These are phyloP conservation scores for Talaromyces sp. DNA, from an alignment of 2,329 filamentous ascomycete genomes.

Conservation along the genomic window DNA sequence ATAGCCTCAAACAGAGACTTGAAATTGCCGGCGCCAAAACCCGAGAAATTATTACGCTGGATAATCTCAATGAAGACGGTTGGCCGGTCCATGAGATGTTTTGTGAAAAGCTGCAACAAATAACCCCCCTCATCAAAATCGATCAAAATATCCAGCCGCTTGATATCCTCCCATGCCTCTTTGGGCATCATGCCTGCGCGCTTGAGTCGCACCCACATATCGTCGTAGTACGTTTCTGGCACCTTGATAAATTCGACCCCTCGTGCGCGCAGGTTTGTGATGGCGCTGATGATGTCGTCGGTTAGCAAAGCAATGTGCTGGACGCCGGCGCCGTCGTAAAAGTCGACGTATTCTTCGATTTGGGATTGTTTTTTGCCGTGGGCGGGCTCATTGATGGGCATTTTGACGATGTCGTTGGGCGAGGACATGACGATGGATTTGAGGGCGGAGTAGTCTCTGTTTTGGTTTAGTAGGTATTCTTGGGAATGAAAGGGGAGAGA, in stretches of 20 bases:
- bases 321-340: conserved; percentile 83
- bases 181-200: conserved; percentile 55
- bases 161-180: conserved; percentile 74
- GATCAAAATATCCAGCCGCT: conserved; percentile 79
- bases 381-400: conserved; percentile 97
- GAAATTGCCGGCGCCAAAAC: conserved; percentile 93
- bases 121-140: conserved; percentile 94
- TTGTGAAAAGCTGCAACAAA: conserved; percentile 68
- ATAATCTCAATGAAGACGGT: conserved; percentile 98
- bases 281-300: conserved; percentile 68
- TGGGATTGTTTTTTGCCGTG: conserved; percentile 84
- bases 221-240: conserved; percentile 77
- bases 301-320: conserved; percentile 91
- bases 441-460: conserved; percentile 73
- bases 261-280: conserved; percentile 72
- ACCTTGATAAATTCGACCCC: conserved; percentile 92
- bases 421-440: conserved; percentile 88
- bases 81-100: conserved; percentile 88
- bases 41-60: conserved; percentile 81
- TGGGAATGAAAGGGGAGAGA: background rate
- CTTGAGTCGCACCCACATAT: conserved; percentile 68
- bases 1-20: conserved; percentile 94
- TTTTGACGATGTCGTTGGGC: conserved; percentile 81
- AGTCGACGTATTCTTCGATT: conserved; percentile 89
- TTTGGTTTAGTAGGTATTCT: background rate